A percentile compares a stretch with the other conserved stretches of the same genome.
These are phyloP conservation scores for Microsporum audouinii DNA, from an alignment of 2,329 filamentous ascomycete genomes.

Conservation along the genomic window DNA sequence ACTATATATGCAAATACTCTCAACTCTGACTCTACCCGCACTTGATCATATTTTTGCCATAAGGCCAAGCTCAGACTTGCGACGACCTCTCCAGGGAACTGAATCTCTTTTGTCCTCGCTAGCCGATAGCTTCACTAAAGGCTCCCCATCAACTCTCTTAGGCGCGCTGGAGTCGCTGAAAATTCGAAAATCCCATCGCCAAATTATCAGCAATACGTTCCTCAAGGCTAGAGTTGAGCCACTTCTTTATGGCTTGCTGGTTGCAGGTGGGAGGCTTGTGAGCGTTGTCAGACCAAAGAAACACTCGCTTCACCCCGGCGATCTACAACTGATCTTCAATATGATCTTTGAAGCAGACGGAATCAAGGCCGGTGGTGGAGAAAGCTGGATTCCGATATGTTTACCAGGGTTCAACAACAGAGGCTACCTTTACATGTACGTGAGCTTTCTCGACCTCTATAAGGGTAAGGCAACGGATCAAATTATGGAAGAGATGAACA, in stretches of 20 bases:
- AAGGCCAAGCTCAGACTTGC: constrained; percentile 84
- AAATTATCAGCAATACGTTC: constrained; percentile 75
- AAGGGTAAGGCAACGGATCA: background rate
- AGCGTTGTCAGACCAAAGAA: constrained; percentile 90
- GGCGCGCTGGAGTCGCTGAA: constrained; percentile 90
- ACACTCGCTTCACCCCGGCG: constrained; percentile 88
- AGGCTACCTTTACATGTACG: constrained; percentile 97
- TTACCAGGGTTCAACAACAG: constrained; percentile 94
- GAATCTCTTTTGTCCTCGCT: constrained; percentile 83
- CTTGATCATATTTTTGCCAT: constrained; percentile 79
- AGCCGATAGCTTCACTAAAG: constrained; percentile 86
- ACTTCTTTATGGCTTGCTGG: constrained; percentile 83
- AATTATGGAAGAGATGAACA: constrained; percentile 22
- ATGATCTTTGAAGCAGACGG: constrained; percentile 96
- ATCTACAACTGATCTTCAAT: constrained; percentile 94
- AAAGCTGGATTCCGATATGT: constrained; percentile 95
- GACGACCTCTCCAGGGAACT: constrained; percentile 80
- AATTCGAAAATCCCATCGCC: constrained; percentile 75
- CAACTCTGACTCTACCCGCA: constrained; percentile 79
- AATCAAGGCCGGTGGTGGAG: constrained; percentile 82
- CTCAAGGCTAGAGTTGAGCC: constrained; percentile 65
- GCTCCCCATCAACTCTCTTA: constrained; percentile 77
- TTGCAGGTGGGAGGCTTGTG: constrained; percentile 83
- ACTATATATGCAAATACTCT: constrained; percentile 95
- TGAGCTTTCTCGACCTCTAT: constrained; percentile 72